Conservation (phyloP, 1,284 basidiomycete species). For the Rhodotorula mucilaginosa region DNA sequence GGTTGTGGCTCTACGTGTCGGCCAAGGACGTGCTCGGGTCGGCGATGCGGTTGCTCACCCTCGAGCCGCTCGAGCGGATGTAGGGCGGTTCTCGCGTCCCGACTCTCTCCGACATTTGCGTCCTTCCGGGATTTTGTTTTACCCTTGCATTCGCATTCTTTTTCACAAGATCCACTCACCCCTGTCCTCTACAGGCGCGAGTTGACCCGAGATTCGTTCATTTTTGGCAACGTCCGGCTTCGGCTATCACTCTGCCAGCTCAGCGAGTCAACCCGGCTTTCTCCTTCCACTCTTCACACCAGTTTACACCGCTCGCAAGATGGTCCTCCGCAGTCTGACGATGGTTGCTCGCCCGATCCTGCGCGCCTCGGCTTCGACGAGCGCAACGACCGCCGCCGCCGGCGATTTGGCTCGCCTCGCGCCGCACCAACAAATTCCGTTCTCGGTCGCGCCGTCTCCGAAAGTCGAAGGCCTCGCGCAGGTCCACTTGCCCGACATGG, state of each 20-base stretch:
- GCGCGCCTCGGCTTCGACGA: slow-evolving; percentile 2
- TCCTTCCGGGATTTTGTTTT: neutral
- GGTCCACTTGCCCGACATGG: slow-evolving; percentile 23
- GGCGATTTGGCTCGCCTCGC: neutral
- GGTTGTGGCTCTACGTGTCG: slow-evolving; percentile 84
- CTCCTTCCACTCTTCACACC: neutral
- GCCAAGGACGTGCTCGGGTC: slow-evolving; percentile 83
- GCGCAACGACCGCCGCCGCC: neutral
- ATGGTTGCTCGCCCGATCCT: neutral
- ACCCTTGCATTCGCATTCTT: neutral
- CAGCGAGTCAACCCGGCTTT: neutral
- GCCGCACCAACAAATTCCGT: neutral
- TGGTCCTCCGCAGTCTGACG: neutral
- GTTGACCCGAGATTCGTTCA: neutral
- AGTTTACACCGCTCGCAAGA: neutral
- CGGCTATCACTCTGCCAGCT: neutral
- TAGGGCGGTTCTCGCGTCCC: slow-evolving; percentile 49
- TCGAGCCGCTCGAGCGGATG: slow-evolving; percentile 90
- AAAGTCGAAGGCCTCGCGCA: slow-evolving; percentile 12
- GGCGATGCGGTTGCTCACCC: slow-evolving; percentile 82
- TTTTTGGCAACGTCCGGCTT: neutral
- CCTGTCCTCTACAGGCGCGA: too few species aligned
- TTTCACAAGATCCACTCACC: too few species aligned
- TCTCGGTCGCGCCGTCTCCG: slow-evolving; percentile 2
- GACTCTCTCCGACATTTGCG: too few species aligned